Percentiles rank a stretch among this genome's conserved stretches.
Conservation (phyloP, 1,139 yeast genomes). For the Sugiyamaella paludigena region DNA sequence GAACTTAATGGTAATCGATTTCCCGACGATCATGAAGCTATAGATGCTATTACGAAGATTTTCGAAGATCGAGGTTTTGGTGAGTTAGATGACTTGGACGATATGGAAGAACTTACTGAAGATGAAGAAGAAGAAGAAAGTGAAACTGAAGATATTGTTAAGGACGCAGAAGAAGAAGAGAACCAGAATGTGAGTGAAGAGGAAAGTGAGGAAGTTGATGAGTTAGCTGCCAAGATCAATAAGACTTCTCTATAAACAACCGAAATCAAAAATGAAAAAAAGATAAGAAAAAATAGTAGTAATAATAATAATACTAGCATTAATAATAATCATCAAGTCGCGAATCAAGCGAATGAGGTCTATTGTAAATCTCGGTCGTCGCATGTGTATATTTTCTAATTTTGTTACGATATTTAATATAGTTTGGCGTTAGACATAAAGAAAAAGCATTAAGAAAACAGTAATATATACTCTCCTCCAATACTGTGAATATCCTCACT, state of each 20-base stretch:
- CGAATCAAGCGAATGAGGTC: neutral
- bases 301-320: slow-evolving; percentile 1
- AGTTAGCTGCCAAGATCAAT: slow-evolving; percentile 57
- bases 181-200: slow-evolving; percentile 38
- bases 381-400: too few relatives aligned
- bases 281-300: slow-evolving; percentile 6
- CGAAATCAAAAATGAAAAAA: slow-evolving; percentile 1
- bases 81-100: slow-evolving; percentile 87
- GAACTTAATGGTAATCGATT: slow-evolving; percentile 93
- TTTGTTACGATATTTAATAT: too few relatives aligned
- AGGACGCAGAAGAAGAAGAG: slow-evolving; percentile 58
- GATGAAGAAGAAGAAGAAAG: slow-evolving; percentile 61
- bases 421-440: too few relatives aligned
- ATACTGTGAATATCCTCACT: too few relatives aligned
- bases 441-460: too few relatives aligned
- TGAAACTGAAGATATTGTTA: slow-evolving; percentile 50
- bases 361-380: too few relatives aligned
- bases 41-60: slow-evolving; percentile 54
- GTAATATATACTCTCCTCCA: too few relatives aligned
- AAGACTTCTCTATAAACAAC: slow-evolving; percentile 31
- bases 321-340: slow-evolving; percentile 5
- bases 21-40: slow-evolving; percentile 66
- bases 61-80: slow-evolving; percentile 77
- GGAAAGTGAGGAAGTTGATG: slow-evolving; percentile 51
- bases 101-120: slow-evolving; percentile 82